phyloP scores from a whole-genome alignment of 2,329 filamentous ascomycete genomes.

The Corinectria fuckeliana region DNA sequence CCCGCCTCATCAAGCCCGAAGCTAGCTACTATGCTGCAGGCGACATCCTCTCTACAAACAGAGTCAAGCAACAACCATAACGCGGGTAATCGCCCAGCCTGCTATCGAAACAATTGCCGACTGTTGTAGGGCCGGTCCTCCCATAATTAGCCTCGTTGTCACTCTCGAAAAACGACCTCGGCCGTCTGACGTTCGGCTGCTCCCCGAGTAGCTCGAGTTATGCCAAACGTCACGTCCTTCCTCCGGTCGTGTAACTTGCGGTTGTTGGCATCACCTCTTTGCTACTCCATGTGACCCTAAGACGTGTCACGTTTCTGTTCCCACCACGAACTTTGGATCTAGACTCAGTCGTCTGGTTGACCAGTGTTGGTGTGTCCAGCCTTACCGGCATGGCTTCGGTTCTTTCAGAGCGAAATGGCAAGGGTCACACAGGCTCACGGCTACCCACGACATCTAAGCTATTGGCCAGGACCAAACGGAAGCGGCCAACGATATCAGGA shows the following conservation, averaged over 20 bases:
- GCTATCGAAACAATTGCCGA: background rate
- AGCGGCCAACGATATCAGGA: constrained; percentile 42
- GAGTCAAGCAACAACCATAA: background rate
- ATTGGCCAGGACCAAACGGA: constrained; percentile 26
- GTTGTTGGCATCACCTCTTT: background rate
- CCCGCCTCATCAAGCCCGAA: background rate
- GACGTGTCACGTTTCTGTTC: background rate
- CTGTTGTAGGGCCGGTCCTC: background rate
- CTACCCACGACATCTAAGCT: constrained; percentile 23
- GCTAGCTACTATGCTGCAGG: no score
- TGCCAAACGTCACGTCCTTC: background rate
- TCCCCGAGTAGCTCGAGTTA: background rate
- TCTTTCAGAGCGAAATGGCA: constrained; percentile 17
- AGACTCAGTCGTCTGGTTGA: background rate
- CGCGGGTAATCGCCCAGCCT: background rate
- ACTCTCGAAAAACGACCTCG: background rate
- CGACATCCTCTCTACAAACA: background rate
- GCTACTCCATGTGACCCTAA: background rate
- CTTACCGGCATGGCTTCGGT: constrained; percentile 27
- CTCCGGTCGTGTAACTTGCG: background rate
- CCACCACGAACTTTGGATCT: background rate
- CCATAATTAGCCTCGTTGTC: background rate
- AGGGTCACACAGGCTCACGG: constrained; percentile 17
- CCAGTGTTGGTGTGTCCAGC: background rate
- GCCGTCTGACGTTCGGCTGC: background rate